Conservation (phyloP, 2,329 filamentous ascomycete genomes). For the Diaporthe ampelina region DNA sequence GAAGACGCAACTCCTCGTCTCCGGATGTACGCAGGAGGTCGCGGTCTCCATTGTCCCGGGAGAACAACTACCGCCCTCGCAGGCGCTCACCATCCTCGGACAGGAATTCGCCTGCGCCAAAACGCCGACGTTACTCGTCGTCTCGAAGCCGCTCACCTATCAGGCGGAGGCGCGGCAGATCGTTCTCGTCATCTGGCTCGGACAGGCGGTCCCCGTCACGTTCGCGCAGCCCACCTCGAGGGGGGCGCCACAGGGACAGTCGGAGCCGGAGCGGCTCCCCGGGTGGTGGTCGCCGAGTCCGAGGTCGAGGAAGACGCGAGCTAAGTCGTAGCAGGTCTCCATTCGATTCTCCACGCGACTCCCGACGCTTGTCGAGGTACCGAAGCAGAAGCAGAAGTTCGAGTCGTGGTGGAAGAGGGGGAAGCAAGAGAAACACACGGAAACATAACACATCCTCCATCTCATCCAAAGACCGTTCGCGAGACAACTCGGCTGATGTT, state of each 20-base stretch:
- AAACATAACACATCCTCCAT: constrained; percentile 66
- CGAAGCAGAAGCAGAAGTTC: constrained; percentile 41
- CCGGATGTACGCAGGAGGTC: constrained; percentile 51
- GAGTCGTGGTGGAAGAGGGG: constrained; percentile 40
- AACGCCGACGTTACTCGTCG: constrained; percentile 64
- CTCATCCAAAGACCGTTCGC: constrained; percentile 64
- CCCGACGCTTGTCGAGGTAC: constrained; percentile 40
- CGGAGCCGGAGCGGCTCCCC: constrained; percentile 46
- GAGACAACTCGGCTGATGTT: constrained; percentile 71
- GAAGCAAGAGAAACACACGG: constrained; percentile 46
- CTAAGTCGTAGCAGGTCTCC: constrained; percentile 43
- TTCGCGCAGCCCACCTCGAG: constrained; percentile 49
- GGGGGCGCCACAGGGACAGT: constrained; percentile 52
- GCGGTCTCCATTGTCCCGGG: constrained; percentile 51
- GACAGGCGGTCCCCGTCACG: constrained; percentile 54
- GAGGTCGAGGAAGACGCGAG: constrained; percentile 39
- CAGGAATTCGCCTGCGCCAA: constrained; percentile 58
- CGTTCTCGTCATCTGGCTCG: constrained; percentile 54
- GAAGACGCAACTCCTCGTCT: constrained; percentile 47
- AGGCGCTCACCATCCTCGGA: constrained; percentile 50
- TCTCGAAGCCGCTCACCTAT: constrained; percentile 63
- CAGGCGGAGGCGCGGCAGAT: constrained; percentile 56
- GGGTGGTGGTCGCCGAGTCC: constrained; percentile 33
- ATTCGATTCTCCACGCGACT: constrained; percentile 40
- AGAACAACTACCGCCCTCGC: constrained; percentile 46